A percentile compares a stretch with the other conserved stretches of the same genome.
Evolutionary conservation across 164 flowering plant genomes (phyloP).

Genomic region (Magnolia changhungtana): DNA sequence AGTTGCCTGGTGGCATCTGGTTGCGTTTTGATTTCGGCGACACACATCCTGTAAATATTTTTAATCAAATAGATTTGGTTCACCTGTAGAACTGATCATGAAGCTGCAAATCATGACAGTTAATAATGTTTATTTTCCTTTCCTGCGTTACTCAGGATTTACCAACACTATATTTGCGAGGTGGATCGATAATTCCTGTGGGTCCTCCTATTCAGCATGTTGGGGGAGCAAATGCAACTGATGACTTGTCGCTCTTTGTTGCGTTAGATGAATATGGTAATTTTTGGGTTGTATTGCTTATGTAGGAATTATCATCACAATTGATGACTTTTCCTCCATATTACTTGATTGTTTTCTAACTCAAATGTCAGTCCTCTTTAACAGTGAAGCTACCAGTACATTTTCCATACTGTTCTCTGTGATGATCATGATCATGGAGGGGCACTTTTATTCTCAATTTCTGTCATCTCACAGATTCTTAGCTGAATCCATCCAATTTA

Average conservation of each 20-base stretch:
- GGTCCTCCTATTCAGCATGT: slow-evolving; percentile 71
- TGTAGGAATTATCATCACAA: not conserved
- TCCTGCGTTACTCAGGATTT: slow-evolving; percentile 56
- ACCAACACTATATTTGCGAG: slow-evolving; percentile 73
- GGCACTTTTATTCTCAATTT: no score
- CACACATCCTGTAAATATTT: slow-evolving; percentile 72
- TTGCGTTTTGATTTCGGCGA: slow-evolving; percentile 81
- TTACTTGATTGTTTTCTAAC: no score
- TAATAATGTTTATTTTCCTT: not conserved
- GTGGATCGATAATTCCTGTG: slow-evolving; percentile 82
- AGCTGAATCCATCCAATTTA: no score
- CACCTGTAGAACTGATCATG: not conserved
- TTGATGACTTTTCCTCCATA: not conserved
- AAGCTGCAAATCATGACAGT: not conserved
- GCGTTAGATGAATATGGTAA: slow-evolving; percentile 85
- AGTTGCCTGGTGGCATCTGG: slow-evolving; percentile 79
- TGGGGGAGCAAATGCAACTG: slow-evolving; percentile 62
- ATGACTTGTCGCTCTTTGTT: slow-evolving; percentile 70
- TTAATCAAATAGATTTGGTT: not conserved
- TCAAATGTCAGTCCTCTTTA: no score
- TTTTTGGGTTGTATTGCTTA: slow-evolving; percentile 1
- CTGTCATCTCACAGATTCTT: no score
- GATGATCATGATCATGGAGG: no score
- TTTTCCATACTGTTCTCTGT: no score
- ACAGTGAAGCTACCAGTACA: no score